Conservation (phyloP, 169 alveolate species). For the Eimeria zaria region DNA sequence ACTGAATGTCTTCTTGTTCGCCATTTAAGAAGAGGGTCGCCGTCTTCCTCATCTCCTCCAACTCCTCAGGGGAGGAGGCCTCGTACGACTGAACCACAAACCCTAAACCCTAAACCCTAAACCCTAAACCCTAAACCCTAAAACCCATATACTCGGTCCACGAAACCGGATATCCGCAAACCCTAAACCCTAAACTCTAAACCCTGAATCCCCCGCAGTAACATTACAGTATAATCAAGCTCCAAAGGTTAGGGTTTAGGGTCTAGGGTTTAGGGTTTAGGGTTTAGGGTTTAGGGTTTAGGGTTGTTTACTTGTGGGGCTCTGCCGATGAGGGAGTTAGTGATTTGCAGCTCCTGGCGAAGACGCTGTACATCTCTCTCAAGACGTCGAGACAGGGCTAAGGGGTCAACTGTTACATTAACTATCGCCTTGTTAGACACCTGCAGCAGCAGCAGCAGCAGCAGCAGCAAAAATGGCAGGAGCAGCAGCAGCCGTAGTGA, state of each 20-base stretch:
- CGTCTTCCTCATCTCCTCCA: slow-evolving; percentile 88
- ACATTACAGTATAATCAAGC: too few species aligned
- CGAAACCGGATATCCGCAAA: too few species aligned
- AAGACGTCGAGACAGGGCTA: slow-evolving; percentile 88
- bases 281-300: not conserved
- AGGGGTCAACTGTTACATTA: slow-evolving; percentile 76
- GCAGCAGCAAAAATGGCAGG: not conserved
- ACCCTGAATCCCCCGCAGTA: too few species aligned
- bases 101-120: slow-evolving; percentile 23
- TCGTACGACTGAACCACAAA: slow-evolving; percentile 89
- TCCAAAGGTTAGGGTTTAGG: not conserved
- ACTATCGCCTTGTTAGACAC: slow-evolving; percentile 76
- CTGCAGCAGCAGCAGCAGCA: slow-evolving; percentile 33
- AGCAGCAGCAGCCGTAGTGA: not conserved
- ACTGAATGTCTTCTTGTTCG: slow-evolving; percentile 92
- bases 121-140: too few species aligned
- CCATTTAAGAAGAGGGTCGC: slow-evolving; percentile 92
- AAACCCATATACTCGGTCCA: too few species aligned
- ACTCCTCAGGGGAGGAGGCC: slow-evolving; percentile 94
- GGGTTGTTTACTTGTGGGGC: slow-evolving; percentile 66
- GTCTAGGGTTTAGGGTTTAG: slow-evolving; percentile 11
- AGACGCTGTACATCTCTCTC: slow-evolving; percentile 96
- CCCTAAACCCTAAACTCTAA: not conserved
- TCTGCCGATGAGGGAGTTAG: slow-evolving; percentile 95
- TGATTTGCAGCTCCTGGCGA: slow-evolving; percentile 97